phyloP scores from a whole-genome alignment of 306 rosid genomes.

The Fagus crenata region DNA sequence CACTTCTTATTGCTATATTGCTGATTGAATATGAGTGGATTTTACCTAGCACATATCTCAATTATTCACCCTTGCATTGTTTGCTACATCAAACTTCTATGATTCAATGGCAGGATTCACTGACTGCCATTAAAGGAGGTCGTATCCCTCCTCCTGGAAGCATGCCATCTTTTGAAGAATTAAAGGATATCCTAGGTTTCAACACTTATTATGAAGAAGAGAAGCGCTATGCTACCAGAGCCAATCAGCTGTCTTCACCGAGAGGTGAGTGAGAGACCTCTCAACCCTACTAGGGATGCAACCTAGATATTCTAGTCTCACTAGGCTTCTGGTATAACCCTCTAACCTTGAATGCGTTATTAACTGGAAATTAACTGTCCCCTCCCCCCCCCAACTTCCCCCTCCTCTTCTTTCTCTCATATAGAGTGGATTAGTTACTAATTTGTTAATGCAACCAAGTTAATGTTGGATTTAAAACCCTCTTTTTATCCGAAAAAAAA shows the following conservation, averaged over 20 bases:
- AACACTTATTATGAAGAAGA: conserved; percentile 88
- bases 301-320: conserved; percentile 11
- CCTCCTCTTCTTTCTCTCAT: not conserved
- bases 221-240: conserved; percentile 64
- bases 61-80: not conserved
- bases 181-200: conserved; percentile 89
- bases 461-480: conserved; percentile 5
- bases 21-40: not conserved
- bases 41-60: not conserved
- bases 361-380: not conserved
- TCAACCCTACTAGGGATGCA: conserved; percentile 9
- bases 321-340: conserved; percentile 21
- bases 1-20: not conserved
- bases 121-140: conserved; percentile 78
- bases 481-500: not conserved
- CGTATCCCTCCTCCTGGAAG: conserved; percentile 96
- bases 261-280: conserved; percentile 52
- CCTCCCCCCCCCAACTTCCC: not conserved
- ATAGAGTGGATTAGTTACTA: conserved; percentile 2
- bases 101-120: conserved; percentile 64
- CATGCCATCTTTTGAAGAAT: conserved; percentile 88
- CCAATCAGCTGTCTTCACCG: conserved; percentile 43
- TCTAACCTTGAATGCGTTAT: conserved; percentile 10
- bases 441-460: not conserved
- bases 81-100: conserved; percentile 16